Base-by-base conservation (phyloP, 495 filamentous ascomycete species). In the Penicillium daleae region DNA sequence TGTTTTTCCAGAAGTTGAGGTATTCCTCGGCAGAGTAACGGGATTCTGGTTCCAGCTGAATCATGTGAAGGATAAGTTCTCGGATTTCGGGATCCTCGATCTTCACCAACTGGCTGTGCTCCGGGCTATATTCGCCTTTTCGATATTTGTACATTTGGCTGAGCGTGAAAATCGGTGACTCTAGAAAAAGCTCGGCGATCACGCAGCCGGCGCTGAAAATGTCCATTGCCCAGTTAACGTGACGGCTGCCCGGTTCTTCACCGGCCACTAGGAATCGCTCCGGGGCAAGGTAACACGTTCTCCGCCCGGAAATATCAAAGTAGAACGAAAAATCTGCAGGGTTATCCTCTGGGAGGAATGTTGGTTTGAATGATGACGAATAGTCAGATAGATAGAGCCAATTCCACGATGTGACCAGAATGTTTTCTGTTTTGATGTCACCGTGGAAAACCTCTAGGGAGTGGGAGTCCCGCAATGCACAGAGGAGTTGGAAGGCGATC, bases 321-420 rank as follows among this genome's bases (percentile, higher is more conserved):
- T 92, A 99, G 70, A 96, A 98, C 0, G 92, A 96, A 64, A 97
- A 98, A 62, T 98, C 92, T 27, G 93, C 93, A 7, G 96, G 96
- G 66, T 99, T 98, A 69, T 98, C 94, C 68, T 97, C 93, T 19
- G 96, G 96, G 33, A 99, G 82, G 74, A 91, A 95, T 15, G 93
- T 92, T 37, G 92, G 94, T 68, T 99, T 99, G 80, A 96, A 98
- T 2, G 91, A 90, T 4, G 92, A 90, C 22, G 95, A 96, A 74
- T 97, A 99, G 72, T 99, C 96, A 3, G 93, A 86, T 12, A 99
- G 85, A 73, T 97, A 98, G 15, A 99, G 87, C 96, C 96, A 99
- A 77, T 98, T 97, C 96, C 96, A 99, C 27, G 96, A 97, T 1
- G 96, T 99, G 44, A 98, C 93, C 53, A 99, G 81, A 31, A 92